phyloP scores from a whole-genome alignment of 129 eudicot genomes.

The Apium graveolens region DNA sequence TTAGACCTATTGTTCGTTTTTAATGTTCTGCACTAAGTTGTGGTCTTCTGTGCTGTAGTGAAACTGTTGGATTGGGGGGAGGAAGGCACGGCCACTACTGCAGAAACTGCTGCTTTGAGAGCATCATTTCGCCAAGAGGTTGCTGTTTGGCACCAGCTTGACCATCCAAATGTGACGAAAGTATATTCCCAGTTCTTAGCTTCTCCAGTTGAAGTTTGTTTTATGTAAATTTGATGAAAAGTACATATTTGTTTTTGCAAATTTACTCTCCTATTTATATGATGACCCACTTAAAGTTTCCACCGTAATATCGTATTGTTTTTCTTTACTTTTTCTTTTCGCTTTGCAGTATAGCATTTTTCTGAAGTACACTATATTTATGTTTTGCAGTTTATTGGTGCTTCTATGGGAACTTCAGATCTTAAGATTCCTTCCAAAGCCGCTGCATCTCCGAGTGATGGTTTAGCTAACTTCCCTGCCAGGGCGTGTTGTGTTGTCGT shows the following conservation, averaged over 20 bases:
- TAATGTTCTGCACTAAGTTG: background rate
- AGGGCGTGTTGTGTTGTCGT: slow-evolving; percentile 91
- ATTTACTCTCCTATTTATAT: background rate
- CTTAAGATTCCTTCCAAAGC: slow-evolving; percentile 64
- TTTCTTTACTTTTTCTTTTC: background rate
- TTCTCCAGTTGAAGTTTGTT: background rate
- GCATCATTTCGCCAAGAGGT: slow-evolving; percentile 89
- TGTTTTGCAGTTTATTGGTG: slow-evolving; percentile 79
- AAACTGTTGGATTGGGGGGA: slow-evolving; percentile 97
- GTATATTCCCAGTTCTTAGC: slow-evolving; percentile 26
- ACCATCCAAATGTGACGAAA: slow-evolving; percentile 87
- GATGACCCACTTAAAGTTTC: background rate
- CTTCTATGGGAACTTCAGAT: slow-evolving; percentile 94
- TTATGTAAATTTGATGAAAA: background rate
- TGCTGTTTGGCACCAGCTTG: slow-evolving; percentile 86
- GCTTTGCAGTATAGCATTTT: background rate
- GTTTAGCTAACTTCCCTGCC: slow-evolving; percentile 51
- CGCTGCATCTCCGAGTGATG: slow-evolving; percentile 37
- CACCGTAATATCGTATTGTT: background rate
- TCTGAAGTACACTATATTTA: background rate
- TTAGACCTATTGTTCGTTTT: slow-evolving; percentile 1
- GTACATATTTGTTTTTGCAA: background rate
- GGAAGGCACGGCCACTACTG: slow-evolving; percentile 68
- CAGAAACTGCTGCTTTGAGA: slow-evolving; percentile 76
- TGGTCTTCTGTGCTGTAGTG: slow-evolving; percentile 31